A percentile compares a stretch with the other conserved stretches of the same genome.
These are phyloP conservation scores for Cenchrus americanus DNA, from an alignment of 176 grass and related monocot species.

Conservation along the genomic window DNA sequence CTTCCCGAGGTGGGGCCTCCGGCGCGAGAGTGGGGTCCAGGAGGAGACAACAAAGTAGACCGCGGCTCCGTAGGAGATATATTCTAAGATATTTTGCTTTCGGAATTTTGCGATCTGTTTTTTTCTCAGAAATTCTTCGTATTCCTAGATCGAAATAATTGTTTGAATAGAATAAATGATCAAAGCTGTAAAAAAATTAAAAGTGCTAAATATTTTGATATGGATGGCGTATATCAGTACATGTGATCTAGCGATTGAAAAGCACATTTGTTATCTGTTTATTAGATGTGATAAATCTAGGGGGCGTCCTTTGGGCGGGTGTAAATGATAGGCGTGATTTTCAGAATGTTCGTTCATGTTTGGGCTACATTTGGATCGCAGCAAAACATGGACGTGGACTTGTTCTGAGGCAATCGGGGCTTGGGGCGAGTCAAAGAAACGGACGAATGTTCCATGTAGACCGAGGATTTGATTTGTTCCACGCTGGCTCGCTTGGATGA, in stretches of 20 bases:
- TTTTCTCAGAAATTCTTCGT: neutral
- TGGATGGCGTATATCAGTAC: no score
- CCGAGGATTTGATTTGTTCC: neutral
- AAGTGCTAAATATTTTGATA: no score
- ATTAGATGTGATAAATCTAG: neutral
- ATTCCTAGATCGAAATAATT: neutral
- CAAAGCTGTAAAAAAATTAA: no score
- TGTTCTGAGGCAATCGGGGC: neutral
- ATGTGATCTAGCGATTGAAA: no score
- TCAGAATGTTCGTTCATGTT: neutral
- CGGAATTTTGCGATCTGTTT: no score
- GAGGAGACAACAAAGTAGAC: constrained; percentile 27
- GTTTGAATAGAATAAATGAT: no score
- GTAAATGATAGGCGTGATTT: neutral
- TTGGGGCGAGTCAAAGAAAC: neutral
- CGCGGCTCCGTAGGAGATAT: neutral
- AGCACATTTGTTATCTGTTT: no score
- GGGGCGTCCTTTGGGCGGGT: neutral
- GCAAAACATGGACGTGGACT: neutral
- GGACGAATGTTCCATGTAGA: neutral
- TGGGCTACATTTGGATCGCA: neutral
- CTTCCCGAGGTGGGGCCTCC: constrained; percentile 6
- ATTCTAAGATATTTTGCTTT: neutral
- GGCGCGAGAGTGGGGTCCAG: neutral
- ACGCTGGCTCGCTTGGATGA: no score